Evolutionary conservation across 345 rosid species (phyloP), one percentile per base, ranked within the genome.

Genomic region (Corymbia maculata): DNA sequence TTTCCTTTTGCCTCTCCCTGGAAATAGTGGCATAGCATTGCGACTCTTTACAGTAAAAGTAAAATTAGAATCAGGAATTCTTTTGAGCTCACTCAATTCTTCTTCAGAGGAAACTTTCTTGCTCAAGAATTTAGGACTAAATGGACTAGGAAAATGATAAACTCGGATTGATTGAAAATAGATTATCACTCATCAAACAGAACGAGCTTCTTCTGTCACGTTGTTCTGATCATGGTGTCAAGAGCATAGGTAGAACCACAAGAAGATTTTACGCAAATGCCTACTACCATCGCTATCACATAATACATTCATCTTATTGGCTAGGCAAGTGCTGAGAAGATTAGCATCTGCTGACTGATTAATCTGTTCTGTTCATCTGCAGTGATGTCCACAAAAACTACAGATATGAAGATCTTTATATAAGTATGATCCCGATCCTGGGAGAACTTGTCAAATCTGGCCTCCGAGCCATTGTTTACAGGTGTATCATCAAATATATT

Each of bases 361-460:
- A 64, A 36, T 36, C 1, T 19, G 82, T 70, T 70, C 49, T 36
- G 49, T 36, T 70, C 26, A 36, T 55, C 61, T 55, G 82, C 82
- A 70, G 82, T 19, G 82, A 70, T 6, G 21, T 70, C 47, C 36
- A 9, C 19, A 21, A 70, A 36, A 70, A 70, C 82, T 70, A 36
- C 82, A 70, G 82, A 70, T 70, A 36, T 36, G 82, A 70, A 50
- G 51, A 90, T 55, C 45, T 47, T 42, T 90, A 91, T 85, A 90
- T 88, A 79, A 91, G 90, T 6, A 91, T 90, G 79, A 85, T 89
- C 84, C 45, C 87, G 17, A 51, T 90, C 51, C 68, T 91, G 80
- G 91, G 90, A 85, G 88, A 91, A 87, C 90, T 91, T 22, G 66
- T 90, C 90, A 87, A 91, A 87, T 88, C 91, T 42, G 90, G 89